phyloP scores from a whole-genome alignment of 805 yeast genomes.

The Phaffomyces antillensis region DNA sequence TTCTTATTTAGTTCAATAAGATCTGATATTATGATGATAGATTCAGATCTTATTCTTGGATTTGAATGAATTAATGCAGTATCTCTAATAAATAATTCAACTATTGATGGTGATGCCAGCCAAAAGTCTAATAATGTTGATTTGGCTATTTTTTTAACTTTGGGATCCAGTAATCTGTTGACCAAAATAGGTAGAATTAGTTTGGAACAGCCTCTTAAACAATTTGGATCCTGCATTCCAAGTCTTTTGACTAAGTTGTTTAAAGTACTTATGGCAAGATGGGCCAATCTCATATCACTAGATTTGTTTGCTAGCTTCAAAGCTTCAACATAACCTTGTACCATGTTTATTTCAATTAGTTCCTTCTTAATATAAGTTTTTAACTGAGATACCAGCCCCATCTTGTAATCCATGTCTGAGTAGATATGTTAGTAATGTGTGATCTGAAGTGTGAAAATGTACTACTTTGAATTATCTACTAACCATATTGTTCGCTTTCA shows the following conservation, averaged over 20 bases:
- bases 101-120: constrained; percentile 42
- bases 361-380: constrained; percentile 52
- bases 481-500: constrained; percentile 6
- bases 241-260: constrained; percentile 53
- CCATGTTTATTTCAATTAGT: constrained; percentile 41
- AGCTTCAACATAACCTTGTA: constrained; percentile 44
- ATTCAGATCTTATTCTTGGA: constrained; percentile 33
- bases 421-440: constrained; percentile 1
- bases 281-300: constrained; percentile 30
- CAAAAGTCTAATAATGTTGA: constrained; percentile 48
- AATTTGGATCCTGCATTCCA: constrained; percentile 45
- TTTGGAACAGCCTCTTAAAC: constrained; percentile 35
- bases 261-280: constrained; percentile 40
- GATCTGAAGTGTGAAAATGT: not conserved
- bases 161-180: constrained; percentile 37
- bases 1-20: constrained; percentile 31
- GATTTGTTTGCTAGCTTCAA: constrained; percentile 38
- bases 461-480: not conserved
- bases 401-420: constrained; percentile 16
- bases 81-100: constrained; percentile 38
- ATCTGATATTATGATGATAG: constrained; percentile 38
- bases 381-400: constrained; percentile 24
- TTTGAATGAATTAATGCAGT: constrained; percentile 36
- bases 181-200: constrained; percentile 47
- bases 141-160: constrained; percentile 32